Base-by-base conservation (phyloP, 2,329 filamentous ascomycete species). In the Fusarium compactum region DNA sequence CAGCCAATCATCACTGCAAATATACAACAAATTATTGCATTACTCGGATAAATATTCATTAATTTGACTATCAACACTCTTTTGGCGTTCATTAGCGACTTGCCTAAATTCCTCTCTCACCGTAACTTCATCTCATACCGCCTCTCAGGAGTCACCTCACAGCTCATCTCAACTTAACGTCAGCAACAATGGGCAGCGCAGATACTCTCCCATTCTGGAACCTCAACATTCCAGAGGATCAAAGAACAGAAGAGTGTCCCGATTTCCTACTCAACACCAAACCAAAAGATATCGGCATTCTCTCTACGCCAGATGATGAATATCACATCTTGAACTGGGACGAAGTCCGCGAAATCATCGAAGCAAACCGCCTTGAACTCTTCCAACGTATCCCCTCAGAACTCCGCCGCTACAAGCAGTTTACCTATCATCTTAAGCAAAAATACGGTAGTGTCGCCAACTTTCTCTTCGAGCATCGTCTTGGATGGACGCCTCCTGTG, bases 351-450 rank as follows among this genome's bases (percentile, higher is more conserved):
- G 78, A 85, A 25, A 85, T 95, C 67, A 86, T 93, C 62, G 74
- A 73, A 11, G 71, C 83, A 47, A 95, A 97, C 81, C 86, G 86
- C 11, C 89, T 98, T 47, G 90, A 93, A 75, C 83, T 83, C 15
- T 97, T 98, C 79, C 90, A 92, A 74, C 89, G 95, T 22, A 81
- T 90, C 3, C 94, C 95, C 0, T 92, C 90, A 6, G 88, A 96
- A 56, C 84, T 98, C 62, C 86, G 93, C n/a, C 86, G 87, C 45
- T 98, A 98, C 77, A 85, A 92, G 8, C 85, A 88, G 62, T 97
- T 90, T 79, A 90, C 86, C 24, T 86, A 88, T 76, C 78, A 85
- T 30, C 83, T 97, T 24, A 86, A 87, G 65, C 82, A 85, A 67
- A 82, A 90, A 53, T 87, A 95, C 81, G 94, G 94, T 51, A 93